Evolutionary conservation across 2,329 filamentous ascomycete species (phyloP), one percentile per base, ranked within the genome.

Genomic region (Berkeleyomyces rouxiae): DNA sequence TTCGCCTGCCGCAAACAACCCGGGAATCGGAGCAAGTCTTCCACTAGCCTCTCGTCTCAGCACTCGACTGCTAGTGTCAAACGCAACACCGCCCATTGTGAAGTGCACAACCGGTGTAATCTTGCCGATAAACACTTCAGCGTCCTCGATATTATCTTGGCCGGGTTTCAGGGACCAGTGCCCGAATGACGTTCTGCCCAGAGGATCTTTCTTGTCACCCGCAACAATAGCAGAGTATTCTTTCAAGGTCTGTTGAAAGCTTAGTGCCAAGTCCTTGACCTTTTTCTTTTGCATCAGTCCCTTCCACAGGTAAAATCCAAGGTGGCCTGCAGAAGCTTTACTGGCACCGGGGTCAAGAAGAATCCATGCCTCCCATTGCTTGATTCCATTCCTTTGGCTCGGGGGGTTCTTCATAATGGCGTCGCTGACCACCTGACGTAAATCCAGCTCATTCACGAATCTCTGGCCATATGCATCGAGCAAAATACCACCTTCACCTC

Each of bases 21-120:
- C 82, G 2, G 74, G 68, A 42, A 86, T 79, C 0, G 76, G 75
- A 40, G 69, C 69, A 10, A 74, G 69, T 2, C 71, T 68, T 4
- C 73, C 71, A 2, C 67, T 68, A 0, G 67, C 70, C 1, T 71
- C 68, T 6, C 69, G 68, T 31, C 74, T 70, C 10, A 86, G 67
- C 0, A 85, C 77, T 65, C 79, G 76, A 0, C 77, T 75, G 53
- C 76, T 72, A 5, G 78, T 72, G 66, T 82, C 79, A 66, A 85
- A 81, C 2, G 78, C 73, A 0, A 79, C 82, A 0, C 83, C 83
- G 3, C 83, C 83, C 83, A 86, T 86, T 1, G 83, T 85, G 67
- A 85, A 86, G 67, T 86, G 83, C 1, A 82, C 76, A 0, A 85
- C 80, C 0, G 83, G 83, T 3, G 83, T 86, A 0, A 86, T 80